phyloP scores from a whole-genome alignment of 176 grass and related monocot genomes.

The Triticum timopheevii region DNA sequence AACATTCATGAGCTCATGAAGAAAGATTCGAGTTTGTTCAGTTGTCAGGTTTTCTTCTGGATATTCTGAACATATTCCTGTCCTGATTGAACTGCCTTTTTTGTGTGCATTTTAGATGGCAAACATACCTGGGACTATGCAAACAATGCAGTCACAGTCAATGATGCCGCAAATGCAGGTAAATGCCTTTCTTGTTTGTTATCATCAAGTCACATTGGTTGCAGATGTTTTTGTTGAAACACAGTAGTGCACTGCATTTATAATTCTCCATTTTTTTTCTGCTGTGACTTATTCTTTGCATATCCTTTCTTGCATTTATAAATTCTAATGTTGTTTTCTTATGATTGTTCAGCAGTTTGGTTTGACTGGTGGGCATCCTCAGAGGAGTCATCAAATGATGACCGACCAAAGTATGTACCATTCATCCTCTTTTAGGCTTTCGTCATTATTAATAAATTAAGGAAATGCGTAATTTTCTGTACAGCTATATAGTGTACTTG shows the following conservation, averaged over 20 bases:
- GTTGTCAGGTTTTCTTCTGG: neutral
- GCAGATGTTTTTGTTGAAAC: constrained; percentile 15
- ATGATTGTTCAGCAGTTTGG: constrained; percentile 62
- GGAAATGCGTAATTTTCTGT: too few species aligned
- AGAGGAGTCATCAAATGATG: constrained; percentile 92
- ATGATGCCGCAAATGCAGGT: constrained; percentile 83
- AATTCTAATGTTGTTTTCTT: constrained; percentile 1
- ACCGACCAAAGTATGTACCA: constrained; percentile 76
- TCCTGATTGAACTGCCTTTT: constrained; percentile 16
- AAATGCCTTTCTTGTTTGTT: constrained; percentile 19
- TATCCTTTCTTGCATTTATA: constrained; percentile 19
- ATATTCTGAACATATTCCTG: neutral
- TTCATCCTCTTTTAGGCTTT: constrained; percentile 18
- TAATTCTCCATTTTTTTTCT: neutral
- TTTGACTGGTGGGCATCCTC: constrained; percentile 62
- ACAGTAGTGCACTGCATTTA: constrained; percentile 17
- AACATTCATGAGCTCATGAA: constrained; percentile 14
- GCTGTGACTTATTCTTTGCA: neutral
- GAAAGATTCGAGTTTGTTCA: constrained; percentile 20
- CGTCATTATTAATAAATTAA: neutral
- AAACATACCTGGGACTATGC: constrained; percentile 82
- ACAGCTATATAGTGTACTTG: neutral
- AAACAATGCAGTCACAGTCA: constrained; percentile 83
- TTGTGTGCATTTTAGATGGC: constrained; percentile 78
- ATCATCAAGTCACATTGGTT: neutral